Evolutionary conservation across 2,329 filamentous ascomycete genomes (phyloP).

Genomic region (Trichoderma sp.): DNA sequence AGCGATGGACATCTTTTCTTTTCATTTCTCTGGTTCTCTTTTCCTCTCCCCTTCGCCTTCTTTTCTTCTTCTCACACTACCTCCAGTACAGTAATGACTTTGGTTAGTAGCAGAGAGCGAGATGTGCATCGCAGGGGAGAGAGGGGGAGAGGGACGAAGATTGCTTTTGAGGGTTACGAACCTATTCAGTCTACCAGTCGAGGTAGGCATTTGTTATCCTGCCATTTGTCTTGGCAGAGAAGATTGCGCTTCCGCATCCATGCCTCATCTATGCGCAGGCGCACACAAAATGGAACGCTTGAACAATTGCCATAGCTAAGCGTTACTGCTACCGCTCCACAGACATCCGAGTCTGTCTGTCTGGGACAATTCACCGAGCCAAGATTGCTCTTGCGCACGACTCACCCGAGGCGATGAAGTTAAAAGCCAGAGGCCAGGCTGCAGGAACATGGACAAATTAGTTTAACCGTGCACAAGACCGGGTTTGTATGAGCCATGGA

Average conservation of each 20-base stretch:
- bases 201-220: background rate
- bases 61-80: background rate
- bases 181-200: slow-evolving; percentile 16
- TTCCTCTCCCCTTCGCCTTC: background rate
- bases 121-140: slow-evolving; percentile 33
- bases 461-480: slow-evolving; percentile 22
- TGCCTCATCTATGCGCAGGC: background rate
- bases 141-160: slow-evolving; percentile 30
- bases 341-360: background rate
- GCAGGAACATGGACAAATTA: slow-evolving; percentile 35
- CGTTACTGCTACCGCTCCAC: slow-evolving; percentile 62
- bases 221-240: background rate
- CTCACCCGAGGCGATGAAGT: slow-evolving; percentile 93
- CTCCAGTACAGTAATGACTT: background rate
- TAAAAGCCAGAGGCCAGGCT: slow-evolving; percentile 81
- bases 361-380: slow-evolving; percentile 13
- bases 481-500: background rate
- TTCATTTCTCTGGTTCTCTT: background rate
- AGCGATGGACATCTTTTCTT: slow-evolving; percentile 6
- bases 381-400: slow-evolving; percentile 39
- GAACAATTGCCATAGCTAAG: background rate
- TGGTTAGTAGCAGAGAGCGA: background rate
- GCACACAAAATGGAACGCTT: background rate
- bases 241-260: background rate
- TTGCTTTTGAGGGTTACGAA: slow-evolving; percentile 25